Evolutionary conservation across 2,329 filamentous ascomycete genomes (phyloP).

Genomic region (Alternaria sp.): DNA sequence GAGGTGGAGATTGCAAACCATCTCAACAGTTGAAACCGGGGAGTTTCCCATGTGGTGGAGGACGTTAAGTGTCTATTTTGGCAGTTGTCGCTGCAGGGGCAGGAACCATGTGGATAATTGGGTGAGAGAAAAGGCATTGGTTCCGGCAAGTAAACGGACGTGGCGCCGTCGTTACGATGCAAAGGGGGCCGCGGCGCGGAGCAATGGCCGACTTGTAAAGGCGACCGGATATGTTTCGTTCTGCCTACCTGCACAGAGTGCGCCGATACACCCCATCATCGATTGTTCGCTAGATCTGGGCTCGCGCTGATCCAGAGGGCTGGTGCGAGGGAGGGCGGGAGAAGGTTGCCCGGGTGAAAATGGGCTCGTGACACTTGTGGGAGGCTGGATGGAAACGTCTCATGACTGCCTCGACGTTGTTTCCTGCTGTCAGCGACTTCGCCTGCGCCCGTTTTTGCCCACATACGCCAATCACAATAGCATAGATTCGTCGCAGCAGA

Average conservation of each 20-base stretch:
- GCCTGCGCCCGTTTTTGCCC: background rate
- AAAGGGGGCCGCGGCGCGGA: constrained; percentile 7
- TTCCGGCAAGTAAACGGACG: constrained; percentile 5
- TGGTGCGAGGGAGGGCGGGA: background rate
- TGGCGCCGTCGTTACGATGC: constrained; percentile 3
- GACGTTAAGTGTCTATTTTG: constrained; percentile 11
- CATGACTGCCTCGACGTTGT: constrained; percentile 16
- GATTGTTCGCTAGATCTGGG: constrained; percentile 1
- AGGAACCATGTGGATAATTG: constrained; percentile 10
- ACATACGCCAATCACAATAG: constrained; percentile 6
- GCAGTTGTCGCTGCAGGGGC: constrained; percentile 10
- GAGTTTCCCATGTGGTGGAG: background rate
- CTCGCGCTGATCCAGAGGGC: background rate
- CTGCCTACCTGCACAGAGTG: background rate
- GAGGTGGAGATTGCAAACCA: constrained; percentile 2
- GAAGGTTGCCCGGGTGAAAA: background rate
- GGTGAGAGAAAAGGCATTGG: constrained; percentile 1
- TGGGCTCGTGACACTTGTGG: constrained; percentile 9
- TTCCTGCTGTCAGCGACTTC: constrained; percentile 6
- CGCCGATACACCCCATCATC: background rate
- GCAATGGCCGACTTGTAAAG: constrained; percentile 6
- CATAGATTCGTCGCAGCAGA: background rate
- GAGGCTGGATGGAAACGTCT: constrained; percentile 4
- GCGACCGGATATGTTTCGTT: constrained; percentile 4
- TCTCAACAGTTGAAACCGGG: background rate